Percentiles rank a stretch among this genome's conserved stretches.
Evolutionary conservation across 495 filamentous ascomycete species (phyloP).

Genomic region (Hypoxylon lienhwacheense): DNA sequence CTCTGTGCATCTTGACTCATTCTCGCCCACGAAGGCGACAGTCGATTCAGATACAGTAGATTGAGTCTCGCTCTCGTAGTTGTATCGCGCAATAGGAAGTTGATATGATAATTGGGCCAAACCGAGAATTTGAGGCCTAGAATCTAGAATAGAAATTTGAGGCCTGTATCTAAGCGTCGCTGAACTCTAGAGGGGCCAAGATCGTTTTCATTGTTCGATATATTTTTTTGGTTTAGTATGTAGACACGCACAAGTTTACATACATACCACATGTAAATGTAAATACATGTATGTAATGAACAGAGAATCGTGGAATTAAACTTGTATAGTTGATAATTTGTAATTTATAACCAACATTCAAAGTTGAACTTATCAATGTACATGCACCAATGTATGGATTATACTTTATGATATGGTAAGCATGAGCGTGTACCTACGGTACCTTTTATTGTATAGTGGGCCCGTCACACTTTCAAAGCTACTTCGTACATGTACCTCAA

Average conservation of each 20-base stretch:
- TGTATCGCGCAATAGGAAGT: conserved; percentile 4
- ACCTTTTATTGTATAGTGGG: too few species aligned
- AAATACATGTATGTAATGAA: neutral
- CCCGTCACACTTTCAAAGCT: too few species aligned
- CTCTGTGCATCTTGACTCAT: conserved; percentile 52
- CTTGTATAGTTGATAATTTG: neutral
- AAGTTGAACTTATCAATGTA: conserved; percentile 8
- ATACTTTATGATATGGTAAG: neutral
- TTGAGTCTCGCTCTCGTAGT: neutral
- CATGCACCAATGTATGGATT: neutral
- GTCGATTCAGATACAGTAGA: conserved; percentile 2
- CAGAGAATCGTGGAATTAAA: too few species aligned
- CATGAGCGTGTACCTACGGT: too few species aligned
- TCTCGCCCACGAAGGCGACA: conserved; percentile 38
- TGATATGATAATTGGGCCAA: neutral
- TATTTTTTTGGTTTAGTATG: conserved; percentile 8
- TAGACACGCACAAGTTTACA: conserved; percentile 13
- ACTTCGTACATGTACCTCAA: too few species aligned
- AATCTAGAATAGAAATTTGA: conserved; percentile 2
- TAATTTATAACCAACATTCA: neutral
- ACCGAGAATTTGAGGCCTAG: neutral
- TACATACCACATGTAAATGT: too few species aligned
- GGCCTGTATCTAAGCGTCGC: conserved; percentile 4
- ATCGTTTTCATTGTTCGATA: conserved; percentile 18
- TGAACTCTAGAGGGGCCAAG: conserved; percentile 7